Conservation (phyloP, 2,329 filamentous ascomycete genomes). For the Colletotrichum costaricense region DNA sequence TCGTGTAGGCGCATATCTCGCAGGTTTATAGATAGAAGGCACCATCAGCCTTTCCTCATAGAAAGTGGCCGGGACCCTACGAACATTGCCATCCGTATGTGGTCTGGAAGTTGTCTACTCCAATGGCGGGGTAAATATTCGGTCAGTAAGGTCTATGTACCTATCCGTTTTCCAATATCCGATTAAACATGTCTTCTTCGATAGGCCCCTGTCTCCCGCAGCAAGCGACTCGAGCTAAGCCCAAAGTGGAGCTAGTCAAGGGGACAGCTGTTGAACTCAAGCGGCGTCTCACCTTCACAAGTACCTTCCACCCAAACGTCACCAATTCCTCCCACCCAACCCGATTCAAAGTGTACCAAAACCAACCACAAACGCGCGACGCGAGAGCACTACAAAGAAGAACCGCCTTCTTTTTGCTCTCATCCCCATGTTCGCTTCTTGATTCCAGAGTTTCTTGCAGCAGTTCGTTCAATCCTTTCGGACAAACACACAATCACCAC, state of each 20-base stretch:
- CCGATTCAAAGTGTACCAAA: neutral
- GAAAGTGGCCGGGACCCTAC: no score
- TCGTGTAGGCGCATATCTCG: no score
- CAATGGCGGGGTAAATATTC: conserved; percentile 24
- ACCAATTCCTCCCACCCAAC: conserved; percentile 1
- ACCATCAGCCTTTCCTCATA: no score
- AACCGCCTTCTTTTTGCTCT: conserved; percentile 15
- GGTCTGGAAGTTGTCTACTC: neutral
- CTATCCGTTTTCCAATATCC: neutral
- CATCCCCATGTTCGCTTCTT: neutral
- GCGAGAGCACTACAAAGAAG: conserved; percentile 30
- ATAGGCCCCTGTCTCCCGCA: conserved; percentile 16
- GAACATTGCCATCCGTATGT: no score
- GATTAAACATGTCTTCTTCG: conserved; percentile 5
- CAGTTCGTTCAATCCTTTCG: neutral
- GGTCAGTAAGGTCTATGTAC: neutral
- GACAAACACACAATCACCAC: conserved; percentile 14
- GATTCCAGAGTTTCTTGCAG: neutral
- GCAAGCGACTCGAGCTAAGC: conserved; percentile 30
- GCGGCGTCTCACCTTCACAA: conserved; percentile 21
- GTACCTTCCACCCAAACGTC: conserved; percentile 15
- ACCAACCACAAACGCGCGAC: neutral
- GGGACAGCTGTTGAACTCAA: conserved; percentile 42
- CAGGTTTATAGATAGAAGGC: no score
- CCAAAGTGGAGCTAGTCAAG: conserved; percentile 38